phyloP scores from a whole-genome alignment of 129 eudicot genomes.

The Pulicaria dysenterica region DNA sequence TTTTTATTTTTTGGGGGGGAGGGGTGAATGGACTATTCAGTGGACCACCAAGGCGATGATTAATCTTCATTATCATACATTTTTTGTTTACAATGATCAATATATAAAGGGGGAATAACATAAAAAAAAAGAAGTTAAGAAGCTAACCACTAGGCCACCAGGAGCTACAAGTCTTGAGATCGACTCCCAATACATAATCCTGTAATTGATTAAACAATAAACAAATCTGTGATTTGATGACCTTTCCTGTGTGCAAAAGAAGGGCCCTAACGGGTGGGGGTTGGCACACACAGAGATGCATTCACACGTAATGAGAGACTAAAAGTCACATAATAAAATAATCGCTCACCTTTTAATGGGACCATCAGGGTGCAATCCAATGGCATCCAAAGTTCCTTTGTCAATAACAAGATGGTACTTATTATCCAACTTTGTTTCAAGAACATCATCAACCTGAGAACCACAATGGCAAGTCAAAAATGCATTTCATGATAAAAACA shows the following conservation, averaged over 20 bases:
- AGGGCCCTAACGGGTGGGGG: background rate
- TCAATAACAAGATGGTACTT: conserved; percentile 76
- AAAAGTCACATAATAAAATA: conserved; percentile 5
- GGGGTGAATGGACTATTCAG: too few relatives aligned
- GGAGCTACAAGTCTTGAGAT: conserved; percentile 82
- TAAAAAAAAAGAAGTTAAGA: background rate
- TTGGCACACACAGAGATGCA: background rate
- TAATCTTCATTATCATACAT: too few relatives aligned
- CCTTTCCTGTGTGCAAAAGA: background rate
- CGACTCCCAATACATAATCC: conserved; percentile 99
- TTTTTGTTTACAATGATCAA: background rate
- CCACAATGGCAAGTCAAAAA: conserved; percentile 20
- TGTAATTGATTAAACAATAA: conserved; percentile 31
- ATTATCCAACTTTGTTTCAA: conserved; percentile 84
- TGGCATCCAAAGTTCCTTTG: conserved; percentile 97
- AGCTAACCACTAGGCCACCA: conserved; percentile 86
- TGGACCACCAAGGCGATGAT: too few relatives aligned
- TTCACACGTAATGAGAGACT: background rate
- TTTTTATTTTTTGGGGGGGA: background rate
- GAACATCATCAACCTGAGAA: conserved; percentile 92
- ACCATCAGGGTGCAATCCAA: conserved; percentile 99
- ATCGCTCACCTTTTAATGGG: conserved; percentile 67
- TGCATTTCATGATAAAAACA: background rate
- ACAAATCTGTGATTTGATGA: conserved; percentile 5
- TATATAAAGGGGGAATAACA: background rate